A percentile compares a stretch with the other conserved stretches of the same genome.
These are phyloP conservation scores for Neurospora sp. DNA, from an alignment of 495 filamentous ascomycete genomes.

Conservation along the genomic window DNA sequence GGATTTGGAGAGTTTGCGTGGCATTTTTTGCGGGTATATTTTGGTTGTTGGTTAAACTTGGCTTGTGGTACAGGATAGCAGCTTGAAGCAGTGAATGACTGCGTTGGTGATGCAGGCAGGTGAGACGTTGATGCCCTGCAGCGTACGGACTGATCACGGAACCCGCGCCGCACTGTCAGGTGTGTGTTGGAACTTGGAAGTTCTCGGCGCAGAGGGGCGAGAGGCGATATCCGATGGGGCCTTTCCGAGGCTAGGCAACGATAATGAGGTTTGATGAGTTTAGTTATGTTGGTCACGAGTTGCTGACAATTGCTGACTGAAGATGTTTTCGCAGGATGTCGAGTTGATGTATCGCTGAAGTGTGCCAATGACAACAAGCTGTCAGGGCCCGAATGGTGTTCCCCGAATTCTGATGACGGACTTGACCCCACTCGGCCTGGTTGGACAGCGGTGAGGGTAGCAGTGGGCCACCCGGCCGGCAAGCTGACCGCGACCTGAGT, in stretches of 20 bases:
- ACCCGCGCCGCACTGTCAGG: neutral
- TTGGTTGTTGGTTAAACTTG: neutral
- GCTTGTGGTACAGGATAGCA: neutral
- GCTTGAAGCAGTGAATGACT: neutral
- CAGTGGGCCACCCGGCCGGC: neutral
- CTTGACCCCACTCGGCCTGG: neutral
- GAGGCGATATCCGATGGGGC: neutral
- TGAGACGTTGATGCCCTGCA: neutral
- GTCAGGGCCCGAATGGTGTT: neutral
- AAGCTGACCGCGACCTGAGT: neutral
- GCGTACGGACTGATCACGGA: neutral
- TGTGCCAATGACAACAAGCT: neutral
- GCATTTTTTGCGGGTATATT: neutral
- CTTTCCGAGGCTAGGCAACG: neutral
- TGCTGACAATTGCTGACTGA: neutral
- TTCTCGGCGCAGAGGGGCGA: neutral
- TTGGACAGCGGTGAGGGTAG: neutral
- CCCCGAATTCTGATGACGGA: neutral
- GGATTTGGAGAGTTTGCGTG: conserved; percentile 5
- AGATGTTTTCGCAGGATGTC: neutral
- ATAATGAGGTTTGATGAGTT: neutral
- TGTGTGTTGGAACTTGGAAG: neutral
- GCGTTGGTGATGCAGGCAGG: neutral
- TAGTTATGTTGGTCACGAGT: neutral
- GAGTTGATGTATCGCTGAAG: neutral